Evolutionary conservation across 768 basidiomycete genomes (phyloP).

Genomic region (Rhodotorula taiwanensis): DNA sequence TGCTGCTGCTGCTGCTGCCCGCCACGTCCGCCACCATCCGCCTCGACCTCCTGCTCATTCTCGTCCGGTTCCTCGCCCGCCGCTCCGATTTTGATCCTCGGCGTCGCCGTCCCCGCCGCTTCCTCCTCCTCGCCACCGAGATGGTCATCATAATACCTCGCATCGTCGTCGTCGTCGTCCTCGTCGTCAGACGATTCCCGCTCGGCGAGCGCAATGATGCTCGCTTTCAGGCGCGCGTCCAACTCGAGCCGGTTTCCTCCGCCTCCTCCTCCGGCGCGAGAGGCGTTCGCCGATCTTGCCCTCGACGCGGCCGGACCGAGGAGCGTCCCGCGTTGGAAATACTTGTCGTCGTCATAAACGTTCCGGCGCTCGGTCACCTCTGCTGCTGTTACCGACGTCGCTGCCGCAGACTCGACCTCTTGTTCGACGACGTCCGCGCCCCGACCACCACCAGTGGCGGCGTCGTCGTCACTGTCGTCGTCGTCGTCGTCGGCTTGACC

Average conservation of each 20-base stretch:
- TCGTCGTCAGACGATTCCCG: constrained; percentile 48
- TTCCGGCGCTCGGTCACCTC: constrained; percentile 53
- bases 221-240: constrained; percentile 67
- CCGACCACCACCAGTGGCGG: no score
- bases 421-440: no score
- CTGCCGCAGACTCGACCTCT: constrained; percentile 32
- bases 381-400: constrained; percentile 34
- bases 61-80: constrained; percentile 46
- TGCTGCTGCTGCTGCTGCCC: no score
- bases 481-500: constrained; percentile 19
- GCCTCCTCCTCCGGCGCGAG: neutral
- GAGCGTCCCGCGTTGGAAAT: constrained; percentile 50
- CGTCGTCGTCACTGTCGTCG: no score
- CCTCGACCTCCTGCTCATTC: constrained; percentile 47
- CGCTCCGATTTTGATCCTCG: neutral
- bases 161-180: constrained; percentile 43
- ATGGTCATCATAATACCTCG: no score
- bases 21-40: no score
- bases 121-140: constrained; percentile 6
- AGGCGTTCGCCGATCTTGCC: no score
- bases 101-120: constrained; percentile 4
- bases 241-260: neutral
- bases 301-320: neutral
- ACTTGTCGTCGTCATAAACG: constrained; percentile 63
- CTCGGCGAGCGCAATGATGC: constrained; percentile 71